Evolutionary conservation across 345 rosid genomes (phyloP), one percentile per base, ranked within the genome.

Genomic region (Streptanthus diversifolius): DNA sequence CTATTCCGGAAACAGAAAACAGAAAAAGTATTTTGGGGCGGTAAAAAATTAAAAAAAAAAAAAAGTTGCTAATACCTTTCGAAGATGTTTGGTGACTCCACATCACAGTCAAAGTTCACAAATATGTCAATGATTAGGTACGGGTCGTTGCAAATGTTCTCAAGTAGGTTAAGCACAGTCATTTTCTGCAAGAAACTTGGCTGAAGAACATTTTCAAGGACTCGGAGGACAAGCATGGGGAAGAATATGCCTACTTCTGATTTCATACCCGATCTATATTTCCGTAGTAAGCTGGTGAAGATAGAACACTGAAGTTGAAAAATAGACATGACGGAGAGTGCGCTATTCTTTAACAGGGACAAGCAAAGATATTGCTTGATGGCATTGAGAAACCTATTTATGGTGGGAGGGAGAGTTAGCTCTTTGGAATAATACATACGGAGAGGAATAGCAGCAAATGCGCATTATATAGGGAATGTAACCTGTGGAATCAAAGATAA

Each of bases 171-270:
- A 71, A 91, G 89, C 70, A 93, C 95, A 18, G 90, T 91, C 98
- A 91, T 91, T 80, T 93, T 93, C 87, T 93, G 98, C 70, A 93
- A 48, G 81, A 91, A 93, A 73, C 98, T 93, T 63, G 98, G 98
- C 87, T 89, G 98, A 59, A 89, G 90, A 64, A 93, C 88, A 83
- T 93, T 93, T 81, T 91, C 98, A 75, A 93, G 95, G 66, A 93
- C 92, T 67, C 98, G 83, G 78, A 91, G 92, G 78, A 91, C 74
- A 39, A 93, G 95, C 98, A 93, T 93, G 41, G 96, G 96, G 80
- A 91, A 87, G 85, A 93, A 91, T 73, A 93, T 88, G 57, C 97
- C 97, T 81, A 91, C 90, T 85, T 93, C 91, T 63, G 87, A 86
- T 80, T 91, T 93, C 80, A 93, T 65, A 25, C 83, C 92, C 32